Base-by-base conservation (phyloP, 768 basidiomycete species). In the Royoungia palumana region DNA sequence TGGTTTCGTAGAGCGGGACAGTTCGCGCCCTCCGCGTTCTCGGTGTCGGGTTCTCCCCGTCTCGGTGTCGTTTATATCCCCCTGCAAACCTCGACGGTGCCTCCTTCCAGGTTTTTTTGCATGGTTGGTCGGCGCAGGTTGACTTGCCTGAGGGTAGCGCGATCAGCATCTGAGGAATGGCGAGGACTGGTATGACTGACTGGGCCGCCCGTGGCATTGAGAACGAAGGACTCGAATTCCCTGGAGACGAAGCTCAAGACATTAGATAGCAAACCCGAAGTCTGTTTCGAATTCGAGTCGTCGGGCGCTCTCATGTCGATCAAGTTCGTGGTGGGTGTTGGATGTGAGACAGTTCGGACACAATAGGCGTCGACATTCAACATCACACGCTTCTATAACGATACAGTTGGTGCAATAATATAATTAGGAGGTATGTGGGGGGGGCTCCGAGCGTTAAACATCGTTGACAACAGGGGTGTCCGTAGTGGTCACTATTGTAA, bases 201-300 rank as follows among this genome's bases (percentile, higher is more conserved):
- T 52, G 49, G 41, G 21, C 46, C 49, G 9, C 53, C 83, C 9
- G 83, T 80, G 41, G 88, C 88, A 57, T 72, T 83, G 17, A 76
- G 67, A 21, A 89, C 75, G 63, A 91, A 90, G 11, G 81, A 81
- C 39, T 81, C 81, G 32, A 89, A 60, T 63, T 91, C 88, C 42
- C 80, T 74, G 11, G 86, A 80, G 5, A 91, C 78, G 62, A 82
- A 87, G 63, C 70, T 76, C 54, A 89, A 74, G 5, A 89, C 83
- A 53, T 80, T 81, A 1, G 82, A 79, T 19, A 87, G 56, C 3
- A 85, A 57, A 35, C 83, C 79, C 16, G 7, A n/a, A 21, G 59
- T 35, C 17, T 41, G 14, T 41, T 49, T 50, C 13, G 56, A 27
- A 24, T 25, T 47, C 34, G 41, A 0, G 13, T 46, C 19, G 17